A percentile compares a stretch with the other conserved stretches of the same genome.
Conservation (phyloP, 331 rosid genomes). For the Malus hybrid region DNA sequence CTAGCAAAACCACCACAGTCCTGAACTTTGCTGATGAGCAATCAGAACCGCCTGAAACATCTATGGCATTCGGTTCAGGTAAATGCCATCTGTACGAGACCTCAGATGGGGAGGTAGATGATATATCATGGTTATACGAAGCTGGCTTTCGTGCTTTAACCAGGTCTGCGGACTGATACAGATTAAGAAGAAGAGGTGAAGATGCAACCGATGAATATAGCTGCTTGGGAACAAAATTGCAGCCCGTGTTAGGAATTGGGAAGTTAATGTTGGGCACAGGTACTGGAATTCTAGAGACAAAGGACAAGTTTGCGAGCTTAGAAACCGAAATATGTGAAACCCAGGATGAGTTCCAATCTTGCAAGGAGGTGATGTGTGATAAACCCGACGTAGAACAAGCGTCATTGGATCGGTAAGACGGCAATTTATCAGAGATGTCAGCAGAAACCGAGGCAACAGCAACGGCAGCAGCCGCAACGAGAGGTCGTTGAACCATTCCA, state of each 20-base stretch:
- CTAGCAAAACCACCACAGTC: constrained; percentile 91
- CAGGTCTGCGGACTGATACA: constrained; percentile 61
- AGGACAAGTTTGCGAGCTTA: constrained; percentile 47
- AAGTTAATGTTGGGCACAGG: constrained; percentile 53
- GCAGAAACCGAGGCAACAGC: constrained; percentile 69
- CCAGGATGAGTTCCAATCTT: constrained; percentile 33
- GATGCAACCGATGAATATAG: constrained; percentile 35
- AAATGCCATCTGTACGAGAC: constrained; percentile 90
- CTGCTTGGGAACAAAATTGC: constrained; percentile 21
- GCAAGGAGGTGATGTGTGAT: constrained; percentile 15
- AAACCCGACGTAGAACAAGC: constrained; percentile 35
- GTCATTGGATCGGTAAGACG: constrained; percentile 31
- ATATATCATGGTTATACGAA: constrained; percentile 11
- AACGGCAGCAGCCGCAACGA: constrained; percentile 87
- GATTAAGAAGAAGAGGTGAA: constrained; percentile 36
- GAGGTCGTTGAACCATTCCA: constrained; percentile 79
- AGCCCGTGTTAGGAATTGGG: constrained; percentile 31
- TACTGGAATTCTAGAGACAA: constrained; percentile 42
- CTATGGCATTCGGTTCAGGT: constrained; percentile 49
- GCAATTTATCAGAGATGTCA: constrained; percentile 48
- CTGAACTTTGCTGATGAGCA: constrained; percentile 48
- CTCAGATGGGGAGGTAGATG: constrained; percentile 40
- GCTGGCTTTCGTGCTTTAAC: constrained; percentile 29
- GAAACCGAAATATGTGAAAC: constrained; percentile 54
- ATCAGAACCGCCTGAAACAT: constrained; percentile 31